Base-by-base conservation (phyloP, 257 asterid species). In the Primulina eburnea region DNA sequence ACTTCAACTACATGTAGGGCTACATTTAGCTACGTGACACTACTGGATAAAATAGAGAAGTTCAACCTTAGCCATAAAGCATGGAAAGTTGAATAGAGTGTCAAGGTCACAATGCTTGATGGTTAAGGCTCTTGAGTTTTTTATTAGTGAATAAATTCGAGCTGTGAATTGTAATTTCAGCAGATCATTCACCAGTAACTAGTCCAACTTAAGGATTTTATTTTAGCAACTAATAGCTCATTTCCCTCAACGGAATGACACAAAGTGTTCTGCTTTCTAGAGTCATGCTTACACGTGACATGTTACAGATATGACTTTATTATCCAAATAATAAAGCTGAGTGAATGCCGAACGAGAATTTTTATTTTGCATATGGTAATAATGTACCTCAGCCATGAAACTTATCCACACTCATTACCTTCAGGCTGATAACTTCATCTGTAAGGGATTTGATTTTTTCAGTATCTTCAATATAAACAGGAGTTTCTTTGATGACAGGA, bases 391-490 rank as follows among this genome's bases (percentile, higher is more conserved):
- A 38, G 70, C 53, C 52, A 30, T 72, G 61, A 76, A 71, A 67
- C 62, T 35, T 64, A 69, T 69, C 70, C 47, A 34, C 71, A 43
- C 62, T 26, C 71, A 69, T 80, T 77, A 93, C 99, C 99, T 90
- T 86, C 73, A 94, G 75, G 75, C 71, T 80, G 64, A 79, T 76
- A 73, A 87, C 71, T 87, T 94, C 96, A 80, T 80, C 88, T 68
- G 77, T 86, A 70, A 94, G 76, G 80, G 90, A 72, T 80, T 89
- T 91, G 68, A 87, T 73, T 78, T 93, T 90, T 83, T 86, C 68
- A 20, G 96, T 90, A 77, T 90, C 96, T 84, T 94, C 99, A 60
- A 90, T 73, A 72, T 91, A 87, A 77, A 94, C 86, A 35, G 97
- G 95, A 32, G 82, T 86, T 85, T 94, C 99, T 85, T 94, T 69